These are phyloP conservation scores for Suaeda aralocaspica DNA, from an alignment of 148 eudicot species.

Conservation along the genomic window DNA sequence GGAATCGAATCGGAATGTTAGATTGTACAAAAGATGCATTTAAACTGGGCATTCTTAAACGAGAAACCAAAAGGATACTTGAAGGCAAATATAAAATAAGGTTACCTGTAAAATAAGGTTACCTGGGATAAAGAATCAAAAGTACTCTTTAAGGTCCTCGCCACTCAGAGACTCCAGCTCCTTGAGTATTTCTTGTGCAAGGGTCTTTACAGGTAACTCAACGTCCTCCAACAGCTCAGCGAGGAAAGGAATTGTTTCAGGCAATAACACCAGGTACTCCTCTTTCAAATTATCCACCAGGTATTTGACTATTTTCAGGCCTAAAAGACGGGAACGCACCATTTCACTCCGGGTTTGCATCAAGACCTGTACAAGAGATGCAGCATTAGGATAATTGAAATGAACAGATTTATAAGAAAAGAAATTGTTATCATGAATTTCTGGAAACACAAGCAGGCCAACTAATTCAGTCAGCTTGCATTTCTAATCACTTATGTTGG, in stretches of 20 bases:
- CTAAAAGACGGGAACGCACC: conserved; percentile 64
- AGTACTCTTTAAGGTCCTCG: conserved; percentile 76
- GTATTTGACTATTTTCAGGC: conserved; percentile 63
- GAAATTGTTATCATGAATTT: neutral
- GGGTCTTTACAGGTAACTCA: conserved; percentile 73
- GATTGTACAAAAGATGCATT: neutral
- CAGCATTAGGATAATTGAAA: neutral
- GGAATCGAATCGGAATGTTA: neutral
- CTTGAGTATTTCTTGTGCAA: conserved; percentile 85
- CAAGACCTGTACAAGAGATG: conserved; percentile 49
- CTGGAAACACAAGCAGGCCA: neutral
- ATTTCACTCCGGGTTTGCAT: conserved; percentile 89
- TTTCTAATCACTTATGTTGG: too few species aligned
- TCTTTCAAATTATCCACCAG: conserved; percentile 79
- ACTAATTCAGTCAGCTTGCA: too few species aligned
- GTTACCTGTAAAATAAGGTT: conserved; percentile 15
- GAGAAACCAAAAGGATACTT: neutral
- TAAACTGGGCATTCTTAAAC: neutral
- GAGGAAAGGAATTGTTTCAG: conserved; percentile 93
- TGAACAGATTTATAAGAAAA: neutral
- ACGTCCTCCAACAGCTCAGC: conserved; percentile 88
- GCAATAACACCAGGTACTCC: conserved; percentile 71
- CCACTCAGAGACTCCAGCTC: conserved; percentile 88
- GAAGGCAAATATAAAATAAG: neutral
- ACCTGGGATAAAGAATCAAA: conserved; percentile 34